Percentiles rank a stretch among this genome's conserved stretches.
Conservation (phyloP, 768 basidiomycete species). For the Leccinum uliginosum region DNA sequence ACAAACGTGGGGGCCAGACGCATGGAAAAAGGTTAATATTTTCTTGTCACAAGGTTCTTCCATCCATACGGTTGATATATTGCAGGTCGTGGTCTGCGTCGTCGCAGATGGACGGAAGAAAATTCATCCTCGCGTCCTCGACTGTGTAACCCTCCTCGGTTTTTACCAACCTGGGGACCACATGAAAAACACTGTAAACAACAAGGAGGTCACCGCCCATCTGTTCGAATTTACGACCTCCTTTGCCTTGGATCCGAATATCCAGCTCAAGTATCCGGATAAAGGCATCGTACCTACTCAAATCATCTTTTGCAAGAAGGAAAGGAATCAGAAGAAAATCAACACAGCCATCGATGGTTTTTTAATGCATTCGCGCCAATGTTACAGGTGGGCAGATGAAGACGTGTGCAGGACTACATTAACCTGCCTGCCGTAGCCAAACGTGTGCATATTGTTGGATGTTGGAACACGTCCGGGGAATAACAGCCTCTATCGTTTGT, state of each 20-base stretch:
- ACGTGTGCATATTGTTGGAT: conserved; percentile 88
- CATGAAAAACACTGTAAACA: conserved; percentile 63
- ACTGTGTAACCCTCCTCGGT: conserved; percentile 87
- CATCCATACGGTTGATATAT: background rate
- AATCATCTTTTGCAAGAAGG: conserved; percentile 87
- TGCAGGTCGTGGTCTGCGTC: conserved; percentile 85
- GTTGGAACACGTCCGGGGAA: conserved; percentile 90
- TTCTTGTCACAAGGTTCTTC: background rate
- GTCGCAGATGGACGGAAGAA: conserved; percentile 86
- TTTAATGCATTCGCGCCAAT: conserved; percentile 90
- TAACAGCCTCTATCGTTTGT: conserved; percentile 88
- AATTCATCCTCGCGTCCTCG: conserved; percentile 78
- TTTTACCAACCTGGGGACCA: conserved; percentile 77
- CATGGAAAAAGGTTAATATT: conserved; percentile 82
- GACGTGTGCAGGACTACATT: background rate
- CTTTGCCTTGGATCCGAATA: conserved; percentile 71
- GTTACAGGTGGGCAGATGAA: conserved; percentile 56
- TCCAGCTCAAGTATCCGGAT: conserved; percentile 85
- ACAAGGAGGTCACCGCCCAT: conserved; percentile 67
- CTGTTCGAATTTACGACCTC: conserved; percentile 87
- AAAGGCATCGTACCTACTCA: conserved; percentile 95
- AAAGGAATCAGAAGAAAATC: conserved; percentile 95
- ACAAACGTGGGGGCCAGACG: conserved; percentile 92
- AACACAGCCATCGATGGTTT: conserved; percentile 96
- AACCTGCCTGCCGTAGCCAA: conserved; percentile 48